Base-by-base conservation (phyloP, 2,329 filamentous ascomycete species). In the Pseudogymnoascus sp. region DNA sequence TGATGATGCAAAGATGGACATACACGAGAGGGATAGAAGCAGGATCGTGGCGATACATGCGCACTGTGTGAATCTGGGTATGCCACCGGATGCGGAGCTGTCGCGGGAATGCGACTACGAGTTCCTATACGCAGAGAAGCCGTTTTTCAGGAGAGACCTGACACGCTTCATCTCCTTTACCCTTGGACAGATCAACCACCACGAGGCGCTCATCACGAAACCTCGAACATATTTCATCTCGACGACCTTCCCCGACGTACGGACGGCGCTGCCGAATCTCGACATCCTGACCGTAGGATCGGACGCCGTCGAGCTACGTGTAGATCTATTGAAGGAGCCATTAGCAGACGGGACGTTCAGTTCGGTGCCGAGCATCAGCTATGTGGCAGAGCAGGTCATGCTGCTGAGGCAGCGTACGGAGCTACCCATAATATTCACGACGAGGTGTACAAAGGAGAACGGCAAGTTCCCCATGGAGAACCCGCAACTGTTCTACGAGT, bases 371-470 rank as follows among this genome's bases (percentile, higher is more conserved):
- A 92, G 89, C 69, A 72, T 94, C 65, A 86, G 86, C 69, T 94
- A 94, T 71, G 89, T 95, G 8, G 90, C 89, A 26, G 85, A 92
- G 71, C 90, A 95, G 72, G 79, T 95, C 60, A 92, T 92, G 88
- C 75, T 90, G 1, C 74, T 95, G 62, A 83, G 90, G 21, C 89
- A 94, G 72, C 82, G 88, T 63, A 94, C 89, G 0, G 90, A 95
- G 68, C 76, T 95, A 39, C 90, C 90, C n/a, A 90, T 95, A 69
- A 91, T 95, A 60, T 92, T 92, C 70, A 95, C 90, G 0, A 92
- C 88, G 0, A 80, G 90, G 65, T 94, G 90, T 70, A 90, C 83
- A 2, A 83, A 80, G 28, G 90, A 95, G 69, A 94, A 92, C 68
- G 90, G 90, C 30, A 84, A 84, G 21, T 95, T 94, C 63, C 90